Percentiles rank a stretch among this genome's conserved stretches.
phyloP scores from a whole-genome alignment of 2,329 filamentous ascomycete genomes.

The Pseudocercospora fijiensis region DNA sequence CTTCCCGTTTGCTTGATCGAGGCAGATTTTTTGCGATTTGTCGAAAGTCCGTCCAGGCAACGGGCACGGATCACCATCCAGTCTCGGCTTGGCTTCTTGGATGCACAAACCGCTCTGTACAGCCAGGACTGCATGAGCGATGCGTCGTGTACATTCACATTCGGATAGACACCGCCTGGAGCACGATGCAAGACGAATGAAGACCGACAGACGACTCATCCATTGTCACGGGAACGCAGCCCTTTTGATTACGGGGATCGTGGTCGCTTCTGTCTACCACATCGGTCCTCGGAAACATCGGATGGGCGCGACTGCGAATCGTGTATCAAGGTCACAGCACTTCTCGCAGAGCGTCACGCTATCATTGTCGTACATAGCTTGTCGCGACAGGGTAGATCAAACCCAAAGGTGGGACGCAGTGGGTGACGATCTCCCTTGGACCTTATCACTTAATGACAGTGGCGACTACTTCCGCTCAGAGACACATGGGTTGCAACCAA shows the following conservation, averaged over 20 bases:
- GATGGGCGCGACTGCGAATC: not conserved
- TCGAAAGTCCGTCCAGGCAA: too few species aligned
- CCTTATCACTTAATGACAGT: not conserved
- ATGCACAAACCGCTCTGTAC: too few species aligned
- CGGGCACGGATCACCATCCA: too few species aligned
- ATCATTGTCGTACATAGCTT: not conserved
- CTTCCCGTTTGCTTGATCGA: too few species aligned
- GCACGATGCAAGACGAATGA: not conserved
- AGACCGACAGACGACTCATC: not conserved
- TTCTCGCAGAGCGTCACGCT: not conserved
- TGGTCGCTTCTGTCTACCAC: not conserved
- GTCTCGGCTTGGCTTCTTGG: too few species aligned
- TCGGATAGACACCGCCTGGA: not conserved
- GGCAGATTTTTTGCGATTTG: too few species aligned
- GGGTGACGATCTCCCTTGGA: slow-evolving; percentile 1
- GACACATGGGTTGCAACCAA: too few species aligned
- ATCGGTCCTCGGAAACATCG: not conserved
- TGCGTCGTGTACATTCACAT: not conserved
- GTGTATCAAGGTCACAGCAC: not conserved
- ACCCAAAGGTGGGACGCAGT: not conserved
- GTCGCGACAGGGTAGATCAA: not conserved
- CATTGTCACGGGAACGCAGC: not conserved
- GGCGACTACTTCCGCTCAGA: slow-evolving; percentile 2
- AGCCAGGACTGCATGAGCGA: not conserved
- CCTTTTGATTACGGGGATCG: not conserved